Percentiles rank a stretch among this genome's conserved stretches.
Conservation (phyloP, 2,329 filamentous ascomycete species). For the Magnaporthales sp. region DNA sequence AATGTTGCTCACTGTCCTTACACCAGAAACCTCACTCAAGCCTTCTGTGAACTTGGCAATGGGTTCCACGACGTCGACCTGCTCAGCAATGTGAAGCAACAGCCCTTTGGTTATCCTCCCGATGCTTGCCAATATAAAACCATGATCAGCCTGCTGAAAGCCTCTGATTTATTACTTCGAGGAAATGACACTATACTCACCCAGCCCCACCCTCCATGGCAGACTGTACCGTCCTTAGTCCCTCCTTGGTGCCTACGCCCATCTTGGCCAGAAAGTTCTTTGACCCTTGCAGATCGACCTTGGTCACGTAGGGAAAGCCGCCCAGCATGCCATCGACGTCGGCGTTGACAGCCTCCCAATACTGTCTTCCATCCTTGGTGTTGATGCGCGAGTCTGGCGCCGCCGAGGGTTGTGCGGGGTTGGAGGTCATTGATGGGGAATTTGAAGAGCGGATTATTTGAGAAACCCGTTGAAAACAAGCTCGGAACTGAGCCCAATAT, state of each 20-base stretch:
- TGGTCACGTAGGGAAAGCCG: slow-evolving; percentile 55
- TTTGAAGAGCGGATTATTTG: neutral
- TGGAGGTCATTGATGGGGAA: neutral
- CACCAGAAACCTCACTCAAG: slow-evolving; percentile 47
- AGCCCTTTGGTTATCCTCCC: slow-evolving; percentile 75
- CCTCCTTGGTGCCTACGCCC: slow-evolving; percentile 31
- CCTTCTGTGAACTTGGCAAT: slow-evolving; percentile 68
- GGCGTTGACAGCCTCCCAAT: slow-evolving; percentile 37
- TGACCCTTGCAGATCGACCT: slow-evolving; percentile 63
- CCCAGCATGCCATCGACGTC: slow-evolving; percentile 69
- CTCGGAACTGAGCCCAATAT: neutral
- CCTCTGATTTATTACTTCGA: neutral
- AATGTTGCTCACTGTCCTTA: slow-evolving; percentile 57
- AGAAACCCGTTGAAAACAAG: neutral
- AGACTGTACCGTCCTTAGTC: slow-evolving; percentile 18
- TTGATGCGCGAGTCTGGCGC: slow-evolving; percentile 25
- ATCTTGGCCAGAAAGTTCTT: slow-evolving; percentile 64
- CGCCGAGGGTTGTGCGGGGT: neutral
- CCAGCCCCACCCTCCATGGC: slow-evolving; percentile 33
- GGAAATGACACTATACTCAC: neutral
- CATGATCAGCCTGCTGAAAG: neutral
- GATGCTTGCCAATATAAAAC: slow-evolving; percentile 43
- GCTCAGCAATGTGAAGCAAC: slow-evolving; percentile 58
- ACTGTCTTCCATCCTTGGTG: slow-evolving; percentile 27
- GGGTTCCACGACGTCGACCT: slow-evolving; percentile 79